Evolutionary conservation across 345 rosid genomes (phyloP), one percentile per base, ranked within the genome.

Genomic region (Microthlaspi erraticum): DNA sequence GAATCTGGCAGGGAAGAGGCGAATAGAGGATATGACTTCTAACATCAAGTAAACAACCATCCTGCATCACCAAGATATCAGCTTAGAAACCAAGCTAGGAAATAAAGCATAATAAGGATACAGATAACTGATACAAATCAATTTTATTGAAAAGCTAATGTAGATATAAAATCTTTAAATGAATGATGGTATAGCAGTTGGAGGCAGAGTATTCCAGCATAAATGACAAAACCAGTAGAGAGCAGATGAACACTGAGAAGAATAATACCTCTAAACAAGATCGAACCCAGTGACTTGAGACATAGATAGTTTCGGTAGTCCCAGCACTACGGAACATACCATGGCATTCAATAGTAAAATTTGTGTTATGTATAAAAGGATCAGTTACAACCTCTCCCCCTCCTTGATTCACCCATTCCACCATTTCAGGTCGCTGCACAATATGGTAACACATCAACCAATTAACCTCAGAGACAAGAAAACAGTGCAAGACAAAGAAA

Each of bases 221-320:
- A 53, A 38, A 60, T 11, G 10, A 41, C n/a, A 48, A 11, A 63
- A 31, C 60, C 12, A 8, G 61, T 45, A 61, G 53, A 60, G 23
- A 53, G 68, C 26, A 74, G 42, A 58, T 34, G 68, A 68, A 8
- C 14, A 32, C 41, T 39, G 64, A 31, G 56, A 81, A 77, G 41
- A 64, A 71, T n/a, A 33, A 48, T 62, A 93, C 97, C 97, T 91
- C 90, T 79, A 89, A 80, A 82, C 96, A 94, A 80, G 93, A 89
- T 54, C 86, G 84, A 70, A 91, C 77, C 97, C 99, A 94, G 37
- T 94, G 99, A 77, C 92, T 89, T 58, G 99, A 94, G 57, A 94
- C 89, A 83, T 56, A 80, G 56, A 74, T 83, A 74, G 75, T 82
- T 43, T 72, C 58, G 37, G 67, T 13, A 64, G 39, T 71, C 76